Conservation (phyloP, 306 rosid species). For the Quercus wislizeni region DNA sequence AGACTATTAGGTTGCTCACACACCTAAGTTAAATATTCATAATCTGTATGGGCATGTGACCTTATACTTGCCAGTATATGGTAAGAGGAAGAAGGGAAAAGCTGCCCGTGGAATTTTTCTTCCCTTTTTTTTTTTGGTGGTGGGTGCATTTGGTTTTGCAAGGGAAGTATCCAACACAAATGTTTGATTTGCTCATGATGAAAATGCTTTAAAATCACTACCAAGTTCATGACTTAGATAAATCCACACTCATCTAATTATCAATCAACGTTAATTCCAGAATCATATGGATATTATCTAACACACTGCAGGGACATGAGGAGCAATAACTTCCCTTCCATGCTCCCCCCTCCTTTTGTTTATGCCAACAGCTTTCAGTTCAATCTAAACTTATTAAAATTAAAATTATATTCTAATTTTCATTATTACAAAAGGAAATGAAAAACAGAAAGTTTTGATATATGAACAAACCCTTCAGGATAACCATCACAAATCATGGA, state of each 20-base stretch:
- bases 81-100: neutral
- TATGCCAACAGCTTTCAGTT: neutral
- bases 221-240: neutral
- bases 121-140: too few species aligned
- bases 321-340: neutral
- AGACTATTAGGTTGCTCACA: neutral
- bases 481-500: neutral
- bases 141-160: neutral
- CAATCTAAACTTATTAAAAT: neutral
- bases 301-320: slow-evolving; percentile 2
- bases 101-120: neutral
- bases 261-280: neutral
- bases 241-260: neutral
- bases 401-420: neutral
- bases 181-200: too few species aligned
- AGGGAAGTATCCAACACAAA: too few species aligned
- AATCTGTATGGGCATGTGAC: neutral
- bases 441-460: neutral
- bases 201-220: neutral
- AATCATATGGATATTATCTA: neutral
- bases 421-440: neutral
- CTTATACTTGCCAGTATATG: neutral
- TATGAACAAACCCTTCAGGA: neutral
- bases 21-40: neutral
- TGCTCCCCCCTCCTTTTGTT: neutral